Conservation (phyloP, 345 rosid species). For the Streptanthus diversifolius region DNA sequence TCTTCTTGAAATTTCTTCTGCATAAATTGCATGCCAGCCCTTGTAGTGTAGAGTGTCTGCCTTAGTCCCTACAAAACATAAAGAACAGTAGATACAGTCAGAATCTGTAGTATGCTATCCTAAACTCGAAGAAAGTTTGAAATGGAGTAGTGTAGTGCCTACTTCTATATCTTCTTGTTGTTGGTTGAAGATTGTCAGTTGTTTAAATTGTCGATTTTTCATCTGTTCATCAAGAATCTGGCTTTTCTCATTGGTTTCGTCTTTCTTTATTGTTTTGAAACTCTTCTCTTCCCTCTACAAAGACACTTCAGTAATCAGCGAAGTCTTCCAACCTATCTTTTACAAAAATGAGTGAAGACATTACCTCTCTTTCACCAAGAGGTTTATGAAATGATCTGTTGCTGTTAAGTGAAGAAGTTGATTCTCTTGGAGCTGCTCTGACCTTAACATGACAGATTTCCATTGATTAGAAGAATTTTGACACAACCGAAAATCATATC, state of each 20-base stretch:
- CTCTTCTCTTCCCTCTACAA: conserved; percentile 59
- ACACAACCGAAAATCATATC: not conserved
- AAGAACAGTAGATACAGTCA: conserved; percentile 5
- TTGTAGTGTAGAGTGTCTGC: conserved; percentile 58
- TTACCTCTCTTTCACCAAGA: conserved; percentile 56
- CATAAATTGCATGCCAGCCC: conserved; percentile 86
- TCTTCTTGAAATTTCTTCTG: conserved; percentile 85
- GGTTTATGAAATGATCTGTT: conserved; percentile 47
- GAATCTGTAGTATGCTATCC: not conserved
- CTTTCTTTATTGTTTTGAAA: conserved; percentile 44
- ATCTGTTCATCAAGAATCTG: conserved; percentile 46
- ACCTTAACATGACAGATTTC: conserved; percentile 40
- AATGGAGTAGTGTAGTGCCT: conserved; percentile 3
- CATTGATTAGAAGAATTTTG: conserved; percentile 5
- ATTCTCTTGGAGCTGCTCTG: conserved; percentile 44
- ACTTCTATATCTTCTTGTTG: conserved; percentile 77
- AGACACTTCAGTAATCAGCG: conserved; percentile 9
- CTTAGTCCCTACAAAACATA: conserved; percentile 57
- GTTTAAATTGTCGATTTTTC: conserved; percentile 44
- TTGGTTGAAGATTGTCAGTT: conserved; percentile 58
- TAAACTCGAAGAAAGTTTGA: conserved; percentile 3
- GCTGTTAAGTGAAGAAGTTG: conserved; percentile 36
- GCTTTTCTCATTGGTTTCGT: conserved; percentile 41
- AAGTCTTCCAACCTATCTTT: not conserved
- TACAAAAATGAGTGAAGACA: conserved; percentile 2